Base-by-base conservation (phyloP, 2,329 filamentous ascomycete genomes). In the Botrytis porri region DNA sequence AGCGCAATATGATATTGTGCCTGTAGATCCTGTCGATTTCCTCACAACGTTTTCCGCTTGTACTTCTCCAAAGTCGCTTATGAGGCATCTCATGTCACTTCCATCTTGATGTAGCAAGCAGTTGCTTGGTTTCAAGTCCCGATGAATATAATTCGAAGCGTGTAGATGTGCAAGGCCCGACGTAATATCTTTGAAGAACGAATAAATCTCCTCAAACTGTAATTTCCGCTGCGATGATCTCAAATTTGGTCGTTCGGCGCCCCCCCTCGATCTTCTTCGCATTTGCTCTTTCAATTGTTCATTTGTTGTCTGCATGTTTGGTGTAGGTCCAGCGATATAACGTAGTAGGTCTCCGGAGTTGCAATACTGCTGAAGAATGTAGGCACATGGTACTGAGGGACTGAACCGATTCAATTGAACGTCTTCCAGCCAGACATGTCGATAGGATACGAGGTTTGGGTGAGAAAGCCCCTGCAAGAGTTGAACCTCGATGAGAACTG, bases 1-100 rank as follows among this genome's bases (percentile, higher is more conserved):
- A 0, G 96, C 96, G 82, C 96, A 99, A 82, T 98, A 99, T 0
- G 95, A 98, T 63, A 99, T 96, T 0, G 96, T 99, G 1, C 96
- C 96, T 0, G 96, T 99, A 0, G 94, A 92, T 1, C 96, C 96
- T 0, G 95, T 97, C 0, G 94, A 97, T 73, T 92, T 93, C n/a
- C 96, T 90, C 25, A 90, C 89, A 0, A 89, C 88, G 79, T 95
- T 92, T 76, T 95, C 93, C 2, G 90, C 88, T 81, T 99, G 97
- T 0, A 98, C 95, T 82, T 99, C 96, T 59, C 97, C 96, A 83
- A 99, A 99, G 81, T 99, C 96, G 81, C 95, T 98, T 73, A 99
- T 97, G 25, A 99, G 85, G 64, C 97, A 97, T 70, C 88, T 88
- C 18, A 94, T 84, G 59, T 90, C 90, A 65, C 87, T 87, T 37